Evolutionary conservation across 352 stramenopile species (phyloP), one percentile per base, ranked within the genome.

Genomic region (Phytopythium sindhum): DNA sequence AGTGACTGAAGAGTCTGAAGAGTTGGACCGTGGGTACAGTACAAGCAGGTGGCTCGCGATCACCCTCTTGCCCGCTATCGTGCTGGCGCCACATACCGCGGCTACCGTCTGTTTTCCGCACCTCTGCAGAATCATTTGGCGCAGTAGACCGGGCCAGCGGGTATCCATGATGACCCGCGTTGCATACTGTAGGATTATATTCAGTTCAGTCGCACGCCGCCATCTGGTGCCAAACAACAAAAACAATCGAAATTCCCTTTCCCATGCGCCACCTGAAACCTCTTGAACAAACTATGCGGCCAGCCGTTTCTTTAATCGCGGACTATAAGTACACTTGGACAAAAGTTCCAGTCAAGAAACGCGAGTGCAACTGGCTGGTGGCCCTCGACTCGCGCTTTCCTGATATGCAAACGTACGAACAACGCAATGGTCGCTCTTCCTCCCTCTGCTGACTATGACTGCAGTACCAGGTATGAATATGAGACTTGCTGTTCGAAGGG

Each of bases 341-440:
- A 39, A 39, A 48, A 26, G 12, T 35, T 54, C 47, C 47, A 37
- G 47, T 31, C 47, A n/a, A 54, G 47, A 54, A 54, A 54, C 14
- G 4, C 19, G 42, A 26, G 19, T 26, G 26, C 12, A 48, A 48
- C 42, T 48, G 42, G 42, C 42, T 48, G 42, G 17, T 4, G 42
- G 47, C 39, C 14, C 44, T 51, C 1, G 44, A 51, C 12, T 51
- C 44, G n/a, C 9, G 17, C 6, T 9, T 15, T 7, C 15, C 48
- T 55, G 48, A 55, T n/a, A 55, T 55, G 48, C 28, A 51, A 2
- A n/a, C 44, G n/a, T 24, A 19, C 21, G 21, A n/a, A 15, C 7
- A 51, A 28, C 44, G n/a, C 7, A 51, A 28, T n/a, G n/a, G 44
- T 6, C 44, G 29, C 44, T 29, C n/a, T 17, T 2, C 19, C 41